A percentile compares a stretch with the other conserved stretches of the same genome.
Conservation (phyloP, 2,329 filamentous ascomycete species). For the Paecilomyces sp. region DNA sequence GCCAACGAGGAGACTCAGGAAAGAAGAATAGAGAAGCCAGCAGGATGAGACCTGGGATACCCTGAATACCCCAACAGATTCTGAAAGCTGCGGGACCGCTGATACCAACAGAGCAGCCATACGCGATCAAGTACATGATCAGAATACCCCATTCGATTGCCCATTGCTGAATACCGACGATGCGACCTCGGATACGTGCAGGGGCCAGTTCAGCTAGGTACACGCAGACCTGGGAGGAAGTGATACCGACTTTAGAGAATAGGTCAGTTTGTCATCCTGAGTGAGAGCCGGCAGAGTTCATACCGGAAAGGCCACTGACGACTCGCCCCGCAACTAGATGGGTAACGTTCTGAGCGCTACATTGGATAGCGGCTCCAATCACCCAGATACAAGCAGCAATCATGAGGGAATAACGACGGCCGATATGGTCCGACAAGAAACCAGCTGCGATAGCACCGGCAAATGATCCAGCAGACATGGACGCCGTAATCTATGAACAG, state of each 20-base stretch:
- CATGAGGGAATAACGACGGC: slow-evolving; percentile 36
- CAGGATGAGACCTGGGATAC: slow-evolving; percentile 51
- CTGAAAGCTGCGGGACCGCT: slow-evolving; percentile 44
- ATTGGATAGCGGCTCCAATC: slow-evolving; percentile 26
- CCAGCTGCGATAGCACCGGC: slow-evolving; percentile 48
- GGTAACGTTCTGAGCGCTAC: slow-evolving; percentile 22
- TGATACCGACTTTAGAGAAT: slow-evolving; percentile 31
- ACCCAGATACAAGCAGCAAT: slow-evolving; percentile 25
- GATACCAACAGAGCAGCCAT: slow-evolving; percentile 27
- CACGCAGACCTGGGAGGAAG: slow-evolving; percentile 37
- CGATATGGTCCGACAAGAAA: slow-evolving; percentile 26
- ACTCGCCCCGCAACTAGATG: slow-evolving; percentile 44
- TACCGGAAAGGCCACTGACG: slow-evolving; percentile 30
- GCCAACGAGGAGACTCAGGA: slow-evolving; percentile 55
- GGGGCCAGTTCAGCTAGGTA: slow-evolving; percentile 39
- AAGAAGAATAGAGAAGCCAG: slow-evolving; percentile 50
- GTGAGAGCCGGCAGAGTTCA: neutral
- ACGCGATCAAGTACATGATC: slow-evolving; percentile 38
- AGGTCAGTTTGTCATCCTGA: slow-evolving; percentile 9
- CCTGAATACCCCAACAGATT: slow-evolving; percentile 58
- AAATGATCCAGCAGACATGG: slow-evolving; percentile 66
- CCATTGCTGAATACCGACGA: slow-evolving; percentile 41
- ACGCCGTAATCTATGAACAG: slow-evolving; percentile 54
- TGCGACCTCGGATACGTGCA: slow-evolving; percentile 32
- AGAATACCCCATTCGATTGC: slow-evolving; percentile 38